These are phyloP conservation scores for Salvia miltiorrhiza DNA, from an alignment of 257 asterid genomes.

Conservation along the genomic window DNA sequence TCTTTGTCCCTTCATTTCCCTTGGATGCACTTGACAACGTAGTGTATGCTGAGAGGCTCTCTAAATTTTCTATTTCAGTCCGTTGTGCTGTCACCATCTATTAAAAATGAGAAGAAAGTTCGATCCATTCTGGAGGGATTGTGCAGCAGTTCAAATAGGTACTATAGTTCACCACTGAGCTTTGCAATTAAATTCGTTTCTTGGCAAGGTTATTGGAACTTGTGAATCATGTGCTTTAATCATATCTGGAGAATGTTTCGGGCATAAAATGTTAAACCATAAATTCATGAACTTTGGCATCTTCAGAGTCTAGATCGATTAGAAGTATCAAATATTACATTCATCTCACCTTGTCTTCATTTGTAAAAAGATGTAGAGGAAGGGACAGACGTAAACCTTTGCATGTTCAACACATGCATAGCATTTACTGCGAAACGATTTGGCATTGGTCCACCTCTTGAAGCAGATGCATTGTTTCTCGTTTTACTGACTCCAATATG, in stretches of 20 bases:
- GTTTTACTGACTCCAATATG: neutral
- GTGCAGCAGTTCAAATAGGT: conserved; percentile 74
- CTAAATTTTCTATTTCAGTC: conserved; percentile 51
- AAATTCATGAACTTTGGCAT: neutral
- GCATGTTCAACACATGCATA: conserved; percentile 1
- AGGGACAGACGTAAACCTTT: conserved; percentile 2
- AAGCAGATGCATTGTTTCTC: conserved; percentile 1
- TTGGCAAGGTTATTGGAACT: neutral
- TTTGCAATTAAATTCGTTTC: neutral
- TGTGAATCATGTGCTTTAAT: neutral
- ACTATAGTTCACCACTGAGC: conserved; percentile 8
- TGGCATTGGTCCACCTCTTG: conserved; percentile 15
- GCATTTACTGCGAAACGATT: conserved; percentile 18
- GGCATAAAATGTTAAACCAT: neutral
- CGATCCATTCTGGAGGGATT: conserved; percentile 78
- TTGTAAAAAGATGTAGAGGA: neutral
- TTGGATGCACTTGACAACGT: neutral
- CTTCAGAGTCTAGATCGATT: neutral
- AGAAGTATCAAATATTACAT: neutral
- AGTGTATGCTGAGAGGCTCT: conserved; percentile 9
- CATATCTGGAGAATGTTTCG: neutral
- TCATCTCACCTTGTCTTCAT: neutral
- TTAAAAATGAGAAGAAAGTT: conserved; percentile 85
- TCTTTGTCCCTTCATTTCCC: too few relatives aligned
- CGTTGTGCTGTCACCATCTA: conserved; percentile 72